Evolutionary conservation across 306 rosid genomes (phyloP).

Genomic region (Betula pendula): DNA sequence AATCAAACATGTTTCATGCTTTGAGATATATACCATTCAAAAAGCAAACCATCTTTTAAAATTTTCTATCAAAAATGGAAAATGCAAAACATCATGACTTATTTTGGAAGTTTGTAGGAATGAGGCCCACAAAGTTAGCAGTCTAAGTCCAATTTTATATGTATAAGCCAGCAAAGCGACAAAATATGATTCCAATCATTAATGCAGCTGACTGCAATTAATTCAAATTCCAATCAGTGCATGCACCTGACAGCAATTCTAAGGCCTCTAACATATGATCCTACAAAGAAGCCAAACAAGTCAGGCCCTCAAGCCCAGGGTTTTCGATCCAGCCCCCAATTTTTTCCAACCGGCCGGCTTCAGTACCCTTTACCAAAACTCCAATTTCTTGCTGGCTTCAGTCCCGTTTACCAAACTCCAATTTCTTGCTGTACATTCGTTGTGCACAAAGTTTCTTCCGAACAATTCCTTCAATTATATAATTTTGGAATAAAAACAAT

Average conservation of each 20-base stretch:
- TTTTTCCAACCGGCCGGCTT: not conserved
- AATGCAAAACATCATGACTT: not conserved
- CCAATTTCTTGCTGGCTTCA: too few species aligned
- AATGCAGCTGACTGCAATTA: not conserved
- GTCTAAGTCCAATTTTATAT: not conserved
- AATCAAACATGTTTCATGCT: not conserved
- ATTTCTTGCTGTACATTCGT: not conserved
- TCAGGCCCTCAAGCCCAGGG: not conserved
- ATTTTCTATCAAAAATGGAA: not conserved
- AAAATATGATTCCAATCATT: not conserved
- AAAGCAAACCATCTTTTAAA: not conserved
- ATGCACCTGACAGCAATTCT: not conserved
- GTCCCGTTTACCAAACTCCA: not conserved
- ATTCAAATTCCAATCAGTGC: not conserved
- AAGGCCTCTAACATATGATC: not conserved
- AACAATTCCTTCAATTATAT: too few species aligned
- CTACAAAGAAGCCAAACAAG: not conserved
- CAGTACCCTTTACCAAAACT: not conserved
- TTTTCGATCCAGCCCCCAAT: not conserved
- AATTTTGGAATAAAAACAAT: too few species aligned
- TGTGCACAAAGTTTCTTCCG: too few species aligned
- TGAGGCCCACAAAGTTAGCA: not conserved
- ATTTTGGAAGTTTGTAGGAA: not conserved
- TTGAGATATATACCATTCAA: too few species aligned
- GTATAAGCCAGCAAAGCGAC: not conserved